Evolutionary conservation across 1,284 basidiomycete genomes (phyloP).

Genomic region (Malassezia nana): DNA sequence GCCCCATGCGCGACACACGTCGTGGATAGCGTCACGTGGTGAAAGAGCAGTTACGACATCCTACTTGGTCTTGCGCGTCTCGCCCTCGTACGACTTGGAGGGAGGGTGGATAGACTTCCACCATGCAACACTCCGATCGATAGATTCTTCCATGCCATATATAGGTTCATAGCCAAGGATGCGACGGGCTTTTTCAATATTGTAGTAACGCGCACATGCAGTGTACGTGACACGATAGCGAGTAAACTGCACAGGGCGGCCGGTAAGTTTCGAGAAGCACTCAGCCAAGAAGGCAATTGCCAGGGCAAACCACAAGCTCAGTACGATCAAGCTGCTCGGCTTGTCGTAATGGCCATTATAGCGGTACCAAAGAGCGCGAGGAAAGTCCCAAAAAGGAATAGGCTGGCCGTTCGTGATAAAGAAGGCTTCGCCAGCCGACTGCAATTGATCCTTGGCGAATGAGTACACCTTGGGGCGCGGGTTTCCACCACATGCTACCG

Average conservation of each 20-base stretch:
- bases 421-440: slow-evolving; percentile 85
- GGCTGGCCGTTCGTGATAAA: slow-evolving; percentile 98
- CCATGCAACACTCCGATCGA: slow-evolving; percentile 60
- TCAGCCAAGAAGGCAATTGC: slow-evolving; percentile 54
- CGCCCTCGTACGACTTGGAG: neutral
- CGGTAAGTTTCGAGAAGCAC: slow-evolving; percentile 63
- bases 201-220: slow-evolving; percentile 66
- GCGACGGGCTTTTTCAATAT: slow-evolving; percentile 85
- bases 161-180: slow-evolving; percentile 86
- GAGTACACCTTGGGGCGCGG: slow-evolving; percentile 25
- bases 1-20: neutral
- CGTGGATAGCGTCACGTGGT: neutral
- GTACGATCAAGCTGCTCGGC: slow-evolving; percentile 25
- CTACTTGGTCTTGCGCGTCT: slow-evolving; percentile 17
- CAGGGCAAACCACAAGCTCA: slow-evolving; percentile 31
- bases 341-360: slow-evolving; percentile 29
- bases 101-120: slow-evolving; percentile 13
- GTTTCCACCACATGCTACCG: slow-evolving; percentile 27
- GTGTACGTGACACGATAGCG: slow-evolving; percentile 67
- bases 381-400: slow-evolving; percentile 90
- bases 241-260: slow-evolving; percentile 82
- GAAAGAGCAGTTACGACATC: neutral
- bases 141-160: slow-evolving; percentile 77
- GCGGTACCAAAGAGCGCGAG: slow-evolving; percentile 68
- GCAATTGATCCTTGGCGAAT: slow-evolving; percentile 53